Conservation (phyloP, 495 filamentous ascomycete species). For the Penicillium salamii region DNA sequence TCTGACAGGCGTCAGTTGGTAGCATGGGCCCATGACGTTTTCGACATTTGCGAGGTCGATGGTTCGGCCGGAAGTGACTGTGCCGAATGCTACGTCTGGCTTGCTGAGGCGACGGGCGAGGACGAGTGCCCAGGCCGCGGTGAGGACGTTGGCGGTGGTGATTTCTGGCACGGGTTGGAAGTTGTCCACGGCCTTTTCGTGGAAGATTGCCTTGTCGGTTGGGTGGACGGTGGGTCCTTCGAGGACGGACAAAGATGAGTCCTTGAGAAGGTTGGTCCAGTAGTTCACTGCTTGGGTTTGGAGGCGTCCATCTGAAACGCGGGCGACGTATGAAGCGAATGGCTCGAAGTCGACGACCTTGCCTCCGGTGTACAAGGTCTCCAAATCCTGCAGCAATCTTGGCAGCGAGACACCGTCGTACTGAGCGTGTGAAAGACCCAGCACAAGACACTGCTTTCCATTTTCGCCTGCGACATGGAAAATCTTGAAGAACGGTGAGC, state of each 20-base stretch:
- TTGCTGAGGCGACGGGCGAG: constrained; percentile 49
- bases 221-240: constrained; percentile 28
- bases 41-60: constrained; percentile 45
- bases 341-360: constrained; percentile 33
- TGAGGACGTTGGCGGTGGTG: constrained; percentile 56
- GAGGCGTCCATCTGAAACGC: constrained; percentile 8
- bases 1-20: constrained; percentile 35
- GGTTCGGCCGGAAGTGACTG: constrained; percentile 51
- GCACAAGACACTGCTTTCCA: constrained; percentile 44
- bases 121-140: constrained; percentile 60
- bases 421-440: constrained; percentile 64
- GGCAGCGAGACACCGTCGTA: constrained; percentile 68
- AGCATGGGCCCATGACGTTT: constrained; percentile 44
- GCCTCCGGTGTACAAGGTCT: constrained; percentile 39
- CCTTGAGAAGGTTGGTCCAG: constrained; percentile 54
- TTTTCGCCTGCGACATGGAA: constrained; percentile 42
- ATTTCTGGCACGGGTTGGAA: constrained; percentile 42
- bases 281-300: constrained; percentile 26
- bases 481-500: constrained; percentile 55
- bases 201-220: constrained; percentile 36
- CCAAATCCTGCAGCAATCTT: constrained; percentile 48
- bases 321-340: constrained; percentile 52
- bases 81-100: constrained; percentile 58
- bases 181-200: constrained; percentile 38
- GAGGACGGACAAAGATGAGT: constrained; percentile 49